Evolutionary conservation across 192 early-diverging fungal genomes (phyloP), one percentile per base, ranked within the genome.

Genomic region (Coemansia asiatica): DNA sequence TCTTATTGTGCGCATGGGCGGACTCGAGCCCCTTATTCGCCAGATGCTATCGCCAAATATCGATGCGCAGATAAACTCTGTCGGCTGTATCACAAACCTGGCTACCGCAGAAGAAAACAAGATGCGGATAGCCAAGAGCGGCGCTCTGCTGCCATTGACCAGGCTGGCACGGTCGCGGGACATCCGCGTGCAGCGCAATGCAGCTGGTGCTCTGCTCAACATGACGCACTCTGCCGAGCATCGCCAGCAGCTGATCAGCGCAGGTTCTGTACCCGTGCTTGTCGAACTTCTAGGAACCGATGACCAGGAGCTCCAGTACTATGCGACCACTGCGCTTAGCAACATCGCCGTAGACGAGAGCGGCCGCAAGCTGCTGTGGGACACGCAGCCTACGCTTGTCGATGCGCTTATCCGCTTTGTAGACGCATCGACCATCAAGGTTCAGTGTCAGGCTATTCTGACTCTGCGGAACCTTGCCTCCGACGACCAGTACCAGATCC

Each of bases 51-150:
- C 89, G 26, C 85, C 87, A 13, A 93, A 93, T 63, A 86, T 91
- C 26, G 93, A 95, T 66, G 91, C 94, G n/a, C 92, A 94, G 77
- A 92, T 91, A 68, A 95, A 95, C 76, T 92, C 93, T 13, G 94
- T 95, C 18, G 94, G 94, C 15, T 95, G 94, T 79, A 93, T 95
- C 64, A 95, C 94, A 0, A 95, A 95, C 56, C 85, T 95, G 61
- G 92, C 93, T 6, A 94, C 94, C 4, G 64, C 71, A 84, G 93
- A 95, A 56, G 92, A 90, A 53, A 95, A 94, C 84, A 95, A 95
- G 76, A 87, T 86, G 56, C 87, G 85, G 68, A 94, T 95, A 71
- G 91, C 93, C 63, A 91, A 89, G 68, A 91, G 90, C 44, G 91
- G 90, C 31, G 91, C 90, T 3, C 75, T 94, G 35, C 83, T 88